Evolutionary conservation across 768 basidiomycete species (phyloP), one percentile per base, ranked within the genome.

Genomic region (Pisolithus sp.): DNA sequence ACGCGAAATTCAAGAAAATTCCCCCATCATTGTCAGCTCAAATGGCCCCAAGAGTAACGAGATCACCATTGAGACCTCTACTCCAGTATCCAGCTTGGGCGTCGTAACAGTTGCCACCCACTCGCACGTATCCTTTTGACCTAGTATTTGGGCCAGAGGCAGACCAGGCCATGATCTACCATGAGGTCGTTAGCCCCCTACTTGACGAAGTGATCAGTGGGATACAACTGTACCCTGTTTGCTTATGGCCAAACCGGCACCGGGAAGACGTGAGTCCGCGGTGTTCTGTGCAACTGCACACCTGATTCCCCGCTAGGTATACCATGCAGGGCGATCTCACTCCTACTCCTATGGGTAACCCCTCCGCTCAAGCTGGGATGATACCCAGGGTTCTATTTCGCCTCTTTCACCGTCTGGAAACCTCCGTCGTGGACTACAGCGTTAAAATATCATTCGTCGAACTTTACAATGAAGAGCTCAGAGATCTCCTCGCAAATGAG

Each of bases 241-340:
- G 94, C 94, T 4, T 99, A 99, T 64, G 96, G 96, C 2, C 96
- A 98, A 68, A 98, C 96, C 0, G 96, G 96, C 1, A 97, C 96
- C 0, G 96, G 96, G 20, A 99, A 99, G 73, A 98, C 96, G 92
- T 96, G 66, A 60, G 90, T 74, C 4, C 34, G 31, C 47, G 24
- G 8, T 41, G n/a, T 46, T 47, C 28, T 43, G 24, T n/a, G 18
- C 52, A 20, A 44, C 17, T 44, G 48, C 1, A 39, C 8, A 26
- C 7, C 54, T 65, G 36, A 70, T 18, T n/a, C 30, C n/a, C 24
- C 43, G 12, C 37, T 59, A 89, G 85, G 41, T 88, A 93, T 63
- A 99, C 96, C 3, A 99, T 98, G 96, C 93, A 97, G 70, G 96
- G 96, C 15, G 93, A 99, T 64, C 72, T 96, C 21, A 73, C 74